Evolutionary conservation across 495 filamentous ascomycete genomes (phyloP), one percentile per base, ranked within the genome.

Genomic region (Tetracladium marchalianum): DNA sequence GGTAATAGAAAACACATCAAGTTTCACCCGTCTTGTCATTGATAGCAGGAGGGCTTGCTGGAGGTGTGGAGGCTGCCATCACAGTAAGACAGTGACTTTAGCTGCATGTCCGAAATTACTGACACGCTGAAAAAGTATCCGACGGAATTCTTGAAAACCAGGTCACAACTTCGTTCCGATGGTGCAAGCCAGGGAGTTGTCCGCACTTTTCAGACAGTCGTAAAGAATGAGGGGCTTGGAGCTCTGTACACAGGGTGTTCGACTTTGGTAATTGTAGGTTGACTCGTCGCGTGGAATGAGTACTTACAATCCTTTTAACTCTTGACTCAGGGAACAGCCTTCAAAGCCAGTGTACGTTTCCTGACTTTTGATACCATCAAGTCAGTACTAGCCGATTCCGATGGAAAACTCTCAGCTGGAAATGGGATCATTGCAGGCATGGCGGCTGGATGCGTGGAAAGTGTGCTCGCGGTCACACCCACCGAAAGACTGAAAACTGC

Each of bases 401-500:
- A 36, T 39, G 47, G 47, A 8, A 39, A 44, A 38, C 19, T 50
- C 8, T 50, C 47, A 11, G 65, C 68, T 5, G 67, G 69, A 10
- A 70, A 69, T 3, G 78, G 76, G 11, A 66, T 84, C 24, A 54
- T 71, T 1, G 72, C 77, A 1, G 80, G 80, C 12, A 82, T 82
- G 76, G 53, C 63, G 1, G 71, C 76, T 6, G 80, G 80, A 5
- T 64, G 73, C 4, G 68, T 74, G 0, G 80, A 78, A 11, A 76
- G 70, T 38, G 61, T 80, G 1, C 55, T 71, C 8, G 71, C 75
- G 24, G 80, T 84, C 5, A 83, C 80, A 12, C 80, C 80, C 0
- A 78, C 75, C 0, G 79, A 83, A 56, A 65, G 79, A 41, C 74
- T 84, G 55, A 84, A 84, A 53, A 83, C 80, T 0, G 80, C 80